Evolutionary conservation across 2,329 filamentous ascomycete genomes (phyloP).

Genomic region (Pleurostoma richardsiae): DNA sequence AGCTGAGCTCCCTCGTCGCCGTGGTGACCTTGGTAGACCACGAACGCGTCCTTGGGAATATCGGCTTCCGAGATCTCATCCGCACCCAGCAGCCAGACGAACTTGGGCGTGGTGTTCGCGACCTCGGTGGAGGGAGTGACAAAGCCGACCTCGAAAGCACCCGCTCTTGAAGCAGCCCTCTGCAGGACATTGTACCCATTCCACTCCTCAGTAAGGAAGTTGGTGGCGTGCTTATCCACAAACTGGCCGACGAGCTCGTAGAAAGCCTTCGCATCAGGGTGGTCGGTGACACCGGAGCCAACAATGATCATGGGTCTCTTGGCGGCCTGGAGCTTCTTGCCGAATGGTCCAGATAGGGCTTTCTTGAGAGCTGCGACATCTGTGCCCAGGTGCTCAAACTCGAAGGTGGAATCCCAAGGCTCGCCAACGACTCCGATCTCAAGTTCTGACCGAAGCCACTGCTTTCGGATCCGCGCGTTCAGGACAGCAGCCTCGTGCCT

Average conservation of each 20-base stretch:
- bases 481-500: slow-evolving; percentile 92
- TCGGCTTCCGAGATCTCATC: slow-evolving; percentile 83
- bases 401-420: slow-evolving; percentile 89
- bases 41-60: slow-evolving; percentile 92
- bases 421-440: slow-evolving; percentile 90
- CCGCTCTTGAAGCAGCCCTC: slow-evolving; percentile 83
- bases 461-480: slow-evolving; percentile 95
- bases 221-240: slow-evolving; percentile 86
- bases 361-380: slow-evolving; percentile 78
- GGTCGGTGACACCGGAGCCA: slow-evolving; percentile 87
- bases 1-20: slow-evolving; percentile 90
- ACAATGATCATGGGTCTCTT: slow-evolving; percentile 96
- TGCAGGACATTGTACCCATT: slow-evolving; percentile 97
- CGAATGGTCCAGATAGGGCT: slow-evolving; percentile 79
- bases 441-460: slow-evolving; percentile 92
- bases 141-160: slow-evolving; percentile 95
- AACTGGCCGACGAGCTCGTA: slow-evolving; percentile 89
- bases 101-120: slow-evolving; percentile 83
- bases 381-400: slow-evolving; percentile 83
- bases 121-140: slow-evolving; percentile 77
- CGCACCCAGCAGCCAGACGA: slow-evolving; percentile 93
- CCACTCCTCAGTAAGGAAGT: slow-evolving; percentile 87
- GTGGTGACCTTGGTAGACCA: slow-evolving; percentile 97
- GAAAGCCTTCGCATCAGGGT: slow-evolving; percentile 84
- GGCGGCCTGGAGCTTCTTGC: slow-evolving; percentile 83